Percentiles rank a stretch among this genome's conserved stretches.
Evolutionary conservation across 2,329 filamentous ascomycete species (phyloP).

Genomic region (Calonectria honghensis): DNA sequence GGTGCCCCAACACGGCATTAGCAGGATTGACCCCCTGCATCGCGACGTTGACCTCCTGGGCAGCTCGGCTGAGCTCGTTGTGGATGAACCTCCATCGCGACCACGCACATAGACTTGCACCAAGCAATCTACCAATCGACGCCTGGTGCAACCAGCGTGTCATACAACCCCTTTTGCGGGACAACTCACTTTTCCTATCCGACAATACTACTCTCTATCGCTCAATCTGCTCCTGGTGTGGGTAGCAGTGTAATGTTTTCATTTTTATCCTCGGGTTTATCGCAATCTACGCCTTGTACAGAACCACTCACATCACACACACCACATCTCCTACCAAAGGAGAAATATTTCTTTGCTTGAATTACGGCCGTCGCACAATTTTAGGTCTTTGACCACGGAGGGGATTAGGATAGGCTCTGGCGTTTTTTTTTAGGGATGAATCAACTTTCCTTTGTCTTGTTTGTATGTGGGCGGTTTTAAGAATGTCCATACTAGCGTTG

Average conservation of each 20-base stretch:
- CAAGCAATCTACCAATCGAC: slow-evolving; percentile 16
- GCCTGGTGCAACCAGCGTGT: neutral
- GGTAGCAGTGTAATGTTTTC: slow-evolving; percentile 47
- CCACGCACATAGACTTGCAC: slow-evolving; percentile 47
- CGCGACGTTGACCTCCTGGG: slow-evolving; percentile 68
- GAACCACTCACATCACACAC: slow-evolving; percentile 44
- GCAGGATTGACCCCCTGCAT: slow-evolving; percentile 70
- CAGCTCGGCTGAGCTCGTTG: slow-evolving; percentile 74
- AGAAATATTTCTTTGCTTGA: slow-evolving; percentile 37
- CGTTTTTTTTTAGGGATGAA: slow-evolving; percentile 42
- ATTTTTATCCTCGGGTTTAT: slow-evolving; percentile 37
- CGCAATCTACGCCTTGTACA: slow-evolving; percentile 53
- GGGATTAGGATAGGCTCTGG: slow-evolving; percentile 44
- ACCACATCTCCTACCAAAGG: slow-evolving; percentile 30
- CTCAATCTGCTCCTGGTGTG: slow-evolving; percentile 17
- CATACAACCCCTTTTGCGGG: slow-evolving; percentile 22
- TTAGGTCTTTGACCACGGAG: slow-evolving; percentile 41
- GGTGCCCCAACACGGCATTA: slow-evolving; percentile 76
- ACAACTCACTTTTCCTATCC: slow-evolving; percentile 18
- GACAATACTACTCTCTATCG: slow-evolving; percentile 16
- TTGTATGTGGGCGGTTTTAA: slow-evolving; percentile 43
- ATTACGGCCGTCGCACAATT: slow-evolving; percentile 39
- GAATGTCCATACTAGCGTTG: slow-evolving; percentile 57
- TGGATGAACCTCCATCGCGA: slow-evolving; percentile 63
- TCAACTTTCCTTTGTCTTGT: slow-evolving; percentile 42